Evolutionary conservation across 2,329 filamentous ascomycete genomes (phyloP).

Genomic region (Neonectria coccinea): DNA sequence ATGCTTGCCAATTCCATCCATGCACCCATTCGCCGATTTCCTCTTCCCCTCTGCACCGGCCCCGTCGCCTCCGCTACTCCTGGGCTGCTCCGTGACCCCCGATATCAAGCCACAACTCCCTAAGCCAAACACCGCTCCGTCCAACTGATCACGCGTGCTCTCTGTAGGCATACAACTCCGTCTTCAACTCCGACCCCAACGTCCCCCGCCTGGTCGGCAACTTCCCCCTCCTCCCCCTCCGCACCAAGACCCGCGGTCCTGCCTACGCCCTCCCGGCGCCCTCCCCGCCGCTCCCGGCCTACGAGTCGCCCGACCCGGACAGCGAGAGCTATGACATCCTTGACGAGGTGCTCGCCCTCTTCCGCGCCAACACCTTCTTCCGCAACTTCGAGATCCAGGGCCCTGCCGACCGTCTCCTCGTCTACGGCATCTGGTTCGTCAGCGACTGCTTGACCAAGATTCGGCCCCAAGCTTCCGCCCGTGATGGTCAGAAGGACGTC

Average conservation of each 20-base stretch:
- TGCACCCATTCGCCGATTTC: conserved; percentile 9
- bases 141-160: conserved; percentile 40
- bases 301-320: conserved; percentile 81
- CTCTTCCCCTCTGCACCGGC: conserved; percentile 13
- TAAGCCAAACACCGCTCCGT: conserved; percentile 3
- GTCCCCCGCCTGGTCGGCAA: conserved; percentile 77
- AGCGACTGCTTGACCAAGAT: conserved; percentile 92
- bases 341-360: conserved; percentile 91
- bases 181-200: conserved; percentile 88
- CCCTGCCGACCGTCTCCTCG: conserved; percentile 90
- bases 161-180: conserved; percentile 91
- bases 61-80: conserved; percentile 30
- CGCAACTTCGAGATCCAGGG: conserved; percentile 99
- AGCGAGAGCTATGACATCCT: conserved; percentile 95
- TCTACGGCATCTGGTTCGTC: conserved; percentile 96
- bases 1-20: conserved; percentile 44
- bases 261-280: conserved; percentile 82
- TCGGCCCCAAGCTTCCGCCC: conserved; percentile 75
- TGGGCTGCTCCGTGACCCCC: conserved; percentile 29
- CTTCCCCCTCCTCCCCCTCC: conserved; percentile 93
- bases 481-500: conserved; percentile 77
- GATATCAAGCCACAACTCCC: conserved; percentile 25
- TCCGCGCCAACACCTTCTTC: conserved; percentile 99
- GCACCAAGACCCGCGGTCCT: conserved; percentile 94
- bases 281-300: conserved; percentile 66